Conservation (phyloP, 1,284 basidiomycete species). For the Rhodotorula sp. region DNA sequence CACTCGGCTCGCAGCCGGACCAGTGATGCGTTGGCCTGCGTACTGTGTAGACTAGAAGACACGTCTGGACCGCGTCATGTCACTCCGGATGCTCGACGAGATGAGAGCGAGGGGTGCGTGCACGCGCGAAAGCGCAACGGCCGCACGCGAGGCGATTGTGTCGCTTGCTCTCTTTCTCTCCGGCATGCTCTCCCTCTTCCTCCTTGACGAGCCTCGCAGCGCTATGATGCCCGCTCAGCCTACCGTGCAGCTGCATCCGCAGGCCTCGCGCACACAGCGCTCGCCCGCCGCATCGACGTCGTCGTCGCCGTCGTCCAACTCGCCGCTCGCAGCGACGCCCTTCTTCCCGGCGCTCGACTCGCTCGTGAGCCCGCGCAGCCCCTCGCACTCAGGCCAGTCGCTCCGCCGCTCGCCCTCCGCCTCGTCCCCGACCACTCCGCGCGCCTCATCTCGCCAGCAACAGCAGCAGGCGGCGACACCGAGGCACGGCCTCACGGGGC, state of each 20-base stretch:
- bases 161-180: not conserved
- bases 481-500: slow-evolving; percentile 4
- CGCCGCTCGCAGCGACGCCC: slow-evolving; percentile 6
- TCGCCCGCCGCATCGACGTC: not conserved
- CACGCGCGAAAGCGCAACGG: no score
- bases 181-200: not conserved
- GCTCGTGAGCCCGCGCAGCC: not conserved
- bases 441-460: slow-evolving; percentile 3
- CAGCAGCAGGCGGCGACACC: not conserved
- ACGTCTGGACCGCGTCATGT: no score
- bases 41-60: no score
- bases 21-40: no score
- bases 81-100: no score
- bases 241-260: slow-evolving; percentile 13
- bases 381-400: not conserved
- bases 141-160: no score
- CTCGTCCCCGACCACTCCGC: not conserved
- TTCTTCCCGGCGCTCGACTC: slow-evolving; percentile 10
- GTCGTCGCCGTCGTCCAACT: not conserved
- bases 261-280: not conserved
- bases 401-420: not conserved
- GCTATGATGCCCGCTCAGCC: not conserved
- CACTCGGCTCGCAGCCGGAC: no score
- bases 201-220: no score
- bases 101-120: no score